These are phyloP conservation scores for Fraxinus albicans DNA, from an alignment of 305 asterid genomes.

Conservation along the genomic window DNA sequence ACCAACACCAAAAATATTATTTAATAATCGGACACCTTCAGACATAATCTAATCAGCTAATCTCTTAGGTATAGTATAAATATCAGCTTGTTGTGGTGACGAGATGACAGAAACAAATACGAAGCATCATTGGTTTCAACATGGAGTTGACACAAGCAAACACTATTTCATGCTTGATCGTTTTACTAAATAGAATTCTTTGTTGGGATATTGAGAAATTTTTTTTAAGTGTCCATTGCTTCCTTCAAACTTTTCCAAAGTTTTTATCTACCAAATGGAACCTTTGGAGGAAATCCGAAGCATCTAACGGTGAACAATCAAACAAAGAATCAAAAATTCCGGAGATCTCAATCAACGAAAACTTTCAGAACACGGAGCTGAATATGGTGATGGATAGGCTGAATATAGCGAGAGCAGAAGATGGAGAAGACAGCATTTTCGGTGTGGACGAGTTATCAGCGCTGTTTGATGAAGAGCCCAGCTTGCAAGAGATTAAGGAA, in stretches of 20 bases:
- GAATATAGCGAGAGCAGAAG: constrained; percentile 19
- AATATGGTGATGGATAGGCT: constrained; percentile 28
- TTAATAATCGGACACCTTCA: background rate
- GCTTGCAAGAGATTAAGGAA: constrained; percentile 42
- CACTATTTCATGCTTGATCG: constrained; percentile 9
- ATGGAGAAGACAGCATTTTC: background rate
- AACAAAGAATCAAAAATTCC: background rate
- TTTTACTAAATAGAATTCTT: constrained; percentile 15
- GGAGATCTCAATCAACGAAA: background rate
- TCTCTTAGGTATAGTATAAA: background rate
- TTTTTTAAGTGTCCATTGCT: background rate
- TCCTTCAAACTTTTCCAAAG: background rate
- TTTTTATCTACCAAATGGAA: constrained; percentile 21
- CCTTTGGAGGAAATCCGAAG: background rate
- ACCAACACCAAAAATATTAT: background rate
- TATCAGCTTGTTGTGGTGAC: background rate
- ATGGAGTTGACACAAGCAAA: constrained; percentile 33
- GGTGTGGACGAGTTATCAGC: constrained; percentile 8
- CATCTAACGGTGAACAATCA: constrained; percentile 2
- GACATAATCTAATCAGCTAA: background rate
- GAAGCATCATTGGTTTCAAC: background rate
- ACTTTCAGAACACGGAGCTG: background rate
- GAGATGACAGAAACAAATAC: background rate
- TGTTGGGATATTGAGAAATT: constrained; percentile 18
- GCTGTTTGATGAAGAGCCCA: constrained; percentile 43